These are phyloP conservation scores for Pisolithus thermaeus DNA, from an alignment of 1,284 basidiomycete genomes.

Conservation along the genomic window DNA sequence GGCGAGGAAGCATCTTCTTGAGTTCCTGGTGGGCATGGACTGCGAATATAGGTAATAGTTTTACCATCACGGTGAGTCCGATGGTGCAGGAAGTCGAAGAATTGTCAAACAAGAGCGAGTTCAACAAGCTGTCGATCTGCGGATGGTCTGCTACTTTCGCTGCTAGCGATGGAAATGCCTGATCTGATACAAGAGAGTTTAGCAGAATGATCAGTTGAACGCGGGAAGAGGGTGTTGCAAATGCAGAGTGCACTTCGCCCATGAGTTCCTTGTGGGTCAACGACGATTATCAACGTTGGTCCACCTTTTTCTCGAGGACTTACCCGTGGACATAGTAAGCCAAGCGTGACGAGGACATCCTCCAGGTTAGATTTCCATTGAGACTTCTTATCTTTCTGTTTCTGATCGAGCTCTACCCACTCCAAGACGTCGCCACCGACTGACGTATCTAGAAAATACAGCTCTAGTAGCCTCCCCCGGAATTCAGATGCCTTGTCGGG, in stretches of 20 bases:
- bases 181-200: conserved; percentile 52
- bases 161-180: conserved; percentile 44
- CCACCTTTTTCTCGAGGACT: conserved; percentile 23
- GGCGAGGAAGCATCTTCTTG: conserved; percentile 50
- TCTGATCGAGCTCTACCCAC: conserved; percentile 58
- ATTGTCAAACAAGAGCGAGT: conserved; percentile 64
- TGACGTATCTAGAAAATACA: conserved; percentile 69
- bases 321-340: conserved; percentile 56
- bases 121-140: conserved; percentile 53
- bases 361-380: conserved; percentile 75
- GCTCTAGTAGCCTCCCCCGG: conserved; percentile 59
- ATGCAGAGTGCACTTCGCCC: conserved; percentile 57
- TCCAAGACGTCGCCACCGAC: conserved; percentile 69
- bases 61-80: conserved; percentile 56
- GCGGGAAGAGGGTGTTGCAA: conserved; percentile 50
- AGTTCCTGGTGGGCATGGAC: conserved; percentile 52
- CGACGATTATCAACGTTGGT: conserved; percentile 11
- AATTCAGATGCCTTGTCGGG: conserved; percentile 56
- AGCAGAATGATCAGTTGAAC: conserved; percentile 65
- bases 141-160: conserved; percentile 53
- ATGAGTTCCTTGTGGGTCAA: conserved; percentile 51
- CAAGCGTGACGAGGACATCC: conserved; percentile 62
- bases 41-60: conserved; percentile 68
- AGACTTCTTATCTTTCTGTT: conserved; percentile 50
- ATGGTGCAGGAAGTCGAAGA: conserved; percentile 65